These are phyloP conservation scores for Ophiocordyceps unilateralis DNA, from an alignment of 2,329 filamentous ascomycete genomes.

Conservation along the genomic window DNA sequence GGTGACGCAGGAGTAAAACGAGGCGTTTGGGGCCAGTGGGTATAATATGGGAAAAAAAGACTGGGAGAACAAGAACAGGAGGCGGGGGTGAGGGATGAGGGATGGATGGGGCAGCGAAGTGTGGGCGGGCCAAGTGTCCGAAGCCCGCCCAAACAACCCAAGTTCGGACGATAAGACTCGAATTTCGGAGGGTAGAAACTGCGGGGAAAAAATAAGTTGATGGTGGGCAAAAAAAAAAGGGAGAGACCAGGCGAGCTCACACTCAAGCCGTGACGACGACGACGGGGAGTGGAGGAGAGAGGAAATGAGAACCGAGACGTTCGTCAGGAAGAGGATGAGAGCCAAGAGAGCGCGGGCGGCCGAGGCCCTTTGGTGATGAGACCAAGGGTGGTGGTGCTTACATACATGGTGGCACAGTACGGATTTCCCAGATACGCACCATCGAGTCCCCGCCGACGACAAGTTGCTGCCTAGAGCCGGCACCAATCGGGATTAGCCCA, in stretches of 20 bases:
- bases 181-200: too few relatives aligned
- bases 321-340: background rate
- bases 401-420: background rate
- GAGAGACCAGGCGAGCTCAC: background rate
- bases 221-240: background rate
- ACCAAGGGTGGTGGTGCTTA: background rate
- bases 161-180: background rate
- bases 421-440: background rate
- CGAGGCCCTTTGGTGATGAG: background rate
- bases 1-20: background rate
- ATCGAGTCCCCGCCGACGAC: background rate
- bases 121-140: background rate
- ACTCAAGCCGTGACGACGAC: background rate
- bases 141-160: background rate
- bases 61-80: background rate
- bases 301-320: background rate
- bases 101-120: background rate
- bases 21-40: background rate
- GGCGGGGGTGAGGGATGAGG: background rate
- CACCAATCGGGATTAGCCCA: constrained; percentile 4
- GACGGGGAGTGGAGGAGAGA: background rate
- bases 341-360: background rate
- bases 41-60: background rate
- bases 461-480: constrained; percentile 8
- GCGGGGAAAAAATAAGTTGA: too few relatives aligned